Conservation (phyloP, 179 eudicot species). For the Vitellaria paradoxa region DNA sequence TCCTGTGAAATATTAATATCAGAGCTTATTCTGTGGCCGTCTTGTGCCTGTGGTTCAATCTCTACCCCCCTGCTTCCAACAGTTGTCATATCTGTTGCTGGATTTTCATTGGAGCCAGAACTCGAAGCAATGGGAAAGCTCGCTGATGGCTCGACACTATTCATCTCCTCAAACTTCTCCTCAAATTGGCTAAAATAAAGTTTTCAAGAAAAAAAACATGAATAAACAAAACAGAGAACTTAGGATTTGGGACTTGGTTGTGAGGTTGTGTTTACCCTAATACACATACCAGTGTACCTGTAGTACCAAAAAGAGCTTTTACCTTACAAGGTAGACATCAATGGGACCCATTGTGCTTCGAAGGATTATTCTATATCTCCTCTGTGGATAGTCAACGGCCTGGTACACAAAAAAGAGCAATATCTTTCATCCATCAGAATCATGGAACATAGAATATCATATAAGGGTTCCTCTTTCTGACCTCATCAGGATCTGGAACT, state of each 20-base stretch:
- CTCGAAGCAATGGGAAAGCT: slow-evolving; percentile 46
- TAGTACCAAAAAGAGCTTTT: slow-evolving; percentile 12
- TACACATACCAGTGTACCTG: not conserved
- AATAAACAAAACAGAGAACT: not conserved
- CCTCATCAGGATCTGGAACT: slow-evolving; percentile 99
- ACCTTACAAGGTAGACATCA: slow-evolving; percentile 96
- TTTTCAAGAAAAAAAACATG: not conserved
- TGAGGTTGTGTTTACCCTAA: no score
- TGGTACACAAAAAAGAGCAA: slow-evolving; percentile 21
- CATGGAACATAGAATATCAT: not conserved
- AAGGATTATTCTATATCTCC: slow-evolving; percentile 88
- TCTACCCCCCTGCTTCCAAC: slow-evolving; percentile 30
- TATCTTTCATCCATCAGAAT: slow-evolving; percentile 1
- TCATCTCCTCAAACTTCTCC: slow-evolving; percentile 88
- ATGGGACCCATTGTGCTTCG: slow-evolving; percentile 94
- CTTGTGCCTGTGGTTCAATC: slow-evolving; percentile 40
- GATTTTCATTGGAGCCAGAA: slow-evolving; percentile 44
- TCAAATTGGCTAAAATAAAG: slow-evolving; percentile 70
- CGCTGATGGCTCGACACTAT: slow-evolving; percentile 49
- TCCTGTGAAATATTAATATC: slow-evolving; percentile 57
- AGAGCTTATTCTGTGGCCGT: slow-evolving; percentile 30
- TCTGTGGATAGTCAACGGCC: slow-evolving; percentile 84
- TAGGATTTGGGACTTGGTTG: not conserved
- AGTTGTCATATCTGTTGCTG: slow-evolving; percentile 27
- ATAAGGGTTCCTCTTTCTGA: slow-evolving; percentile 21